Conservation (phyloP, 148 eudicot genomes). For the Selenicereus undatus region DNA sequence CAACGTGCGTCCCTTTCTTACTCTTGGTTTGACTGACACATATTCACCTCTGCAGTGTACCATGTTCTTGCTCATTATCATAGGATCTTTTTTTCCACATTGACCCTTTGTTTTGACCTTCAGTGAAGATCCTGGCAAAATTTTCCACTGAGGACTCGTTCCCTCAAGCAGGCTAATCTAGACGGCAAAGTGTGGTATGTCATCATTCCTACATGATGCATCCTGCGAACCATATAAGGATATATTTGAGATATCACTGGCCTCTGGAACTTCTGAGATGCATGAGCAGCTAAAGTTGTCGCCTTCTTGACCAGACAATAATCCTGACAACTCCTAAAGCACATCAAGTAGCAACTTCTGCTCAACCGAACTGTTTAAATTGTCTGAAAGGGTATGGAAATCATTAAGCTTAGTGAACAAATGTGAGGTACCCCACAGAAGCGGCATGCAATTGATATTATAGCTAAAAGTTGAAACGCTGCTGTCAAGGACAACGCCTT, state of each 20-base stretch:
- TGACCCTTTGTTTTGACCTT: slow-evolving; percentile 3
- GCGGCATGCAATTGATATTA: slow-evolving; percentile 42
- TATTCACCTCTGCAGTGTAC: not conserved
- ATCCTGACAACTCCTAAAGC: slow-evolving; percentile 40
- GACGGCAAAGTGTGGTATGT: slow-evolving; percentile 25
- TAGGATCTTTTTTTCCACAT: not conserved
- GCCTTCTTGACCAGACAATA: slow-evolving; percentile 31
- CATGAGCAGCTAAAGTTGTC: slow-evolving; percentile 6
- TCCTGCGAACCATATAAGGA: slow-evolving; percentile 29
- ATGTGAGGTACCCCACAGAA: slow-evolving; percentile 64
- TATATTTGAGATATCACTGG: slow-evolving; percentile 8
- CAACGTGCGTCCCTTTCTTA: not conserved
- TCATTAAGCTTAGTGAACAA: slow-evolving; percentile 50
- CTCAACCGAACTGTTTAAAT: slow-evolving; percentile 27
- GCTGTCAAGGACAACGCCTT: slow-evolving; percentile 38
- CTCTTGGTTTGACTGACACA: not conserved
- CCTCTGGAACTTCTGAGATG: slow-evolving; percentile 26
- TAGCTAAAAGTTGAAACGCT: slow-evolving; percentile 27
- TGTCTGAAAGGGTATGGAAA: slow-evolving; percentile 37
- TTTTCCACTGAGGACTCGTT: slow-evolving; percentile 31
- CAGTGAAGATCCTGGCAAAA: slow-evolving; percentile 23
- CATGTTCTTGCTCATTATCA: not conserved
- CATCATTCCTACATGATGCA: slow-evolving; percentile 18
- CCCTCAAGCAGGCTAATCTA: slow-evolving; percentile 33
- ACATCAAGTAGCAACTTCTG: slow-evolving; percentile 32